A percentile compares a stretch with the other conserved stretches of the same genome.
These are phyloP conservation scores for Rhexocercosporidium sp. DNA, from an alignment of 2,329 filamentous ascomycete genomes.

Conservation along the genomic window DNA sequence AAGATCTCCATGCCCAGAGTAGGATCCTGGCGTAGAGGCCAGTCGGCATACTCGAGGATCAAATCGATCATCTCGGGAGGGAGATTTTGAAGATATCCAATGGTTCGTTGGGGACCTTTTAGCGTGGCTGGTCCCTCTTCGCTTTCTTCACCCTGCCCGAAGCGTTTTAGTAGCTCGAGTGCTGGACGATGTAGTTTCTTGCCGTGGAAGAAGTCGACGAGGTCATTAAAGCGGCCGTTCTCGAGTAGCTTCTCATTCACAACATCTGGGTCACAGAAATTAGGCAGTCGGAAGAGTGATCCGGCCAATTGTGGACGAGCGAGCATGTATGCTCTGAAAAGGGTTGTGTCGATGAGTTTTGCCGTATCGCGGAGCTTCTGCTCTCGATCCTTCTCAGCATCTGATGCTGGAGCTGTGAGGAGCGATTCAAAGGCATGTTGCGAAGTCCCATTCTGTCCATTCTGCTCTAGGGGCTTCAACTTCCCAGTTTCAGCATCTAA, in stretches of 20 bases:
- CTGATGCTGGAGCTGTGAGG: constrained; percentile 49
- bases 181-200: constrained; percentile 92
- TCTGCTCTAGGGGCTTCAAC: constrained; percentile 55
- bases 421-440: constrained; percentile 62
- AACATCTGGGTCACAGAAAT: constrained; percentile 95
- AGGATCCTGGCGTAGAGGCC: constrained; percentile 78
- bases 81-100: constrained; percentile 88
- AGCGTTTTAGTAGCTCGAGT: constrained; percentile 79
- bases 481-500: constrained; percentile 67
- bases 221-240: constrained; percentile 84
- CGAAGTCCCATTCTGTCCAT: constrained; percentile 47
- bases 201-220: constrained; percentile 97
- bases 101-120: constrained; percentile 81
- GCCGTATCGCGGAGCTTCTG: constrained; percentile 77
- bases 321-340: constrained; percentile 96
- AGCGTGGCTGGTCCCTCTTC: constrained; percentile 61
- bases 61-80: constrained; percentile 88
- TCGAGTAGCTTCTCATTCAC: constrained; percentile 93
- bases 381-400: constrained; percentile 63
- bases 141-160: constrained; percentile 66
- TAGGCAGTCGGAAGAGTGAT: constrained; percentile 91
- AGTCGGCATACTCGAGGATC: constrained; percentile 88
- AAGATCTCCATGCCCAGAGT: constrained; percentile 90
- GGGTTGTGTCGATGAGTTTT: constrained; percentile 86
- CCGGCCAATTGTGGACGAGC: constrained; percentile 83